Evolutionary conservation across 164 flowering plant genomes (phyloP).

Genomic region (Platanus orientalis): DNA sequence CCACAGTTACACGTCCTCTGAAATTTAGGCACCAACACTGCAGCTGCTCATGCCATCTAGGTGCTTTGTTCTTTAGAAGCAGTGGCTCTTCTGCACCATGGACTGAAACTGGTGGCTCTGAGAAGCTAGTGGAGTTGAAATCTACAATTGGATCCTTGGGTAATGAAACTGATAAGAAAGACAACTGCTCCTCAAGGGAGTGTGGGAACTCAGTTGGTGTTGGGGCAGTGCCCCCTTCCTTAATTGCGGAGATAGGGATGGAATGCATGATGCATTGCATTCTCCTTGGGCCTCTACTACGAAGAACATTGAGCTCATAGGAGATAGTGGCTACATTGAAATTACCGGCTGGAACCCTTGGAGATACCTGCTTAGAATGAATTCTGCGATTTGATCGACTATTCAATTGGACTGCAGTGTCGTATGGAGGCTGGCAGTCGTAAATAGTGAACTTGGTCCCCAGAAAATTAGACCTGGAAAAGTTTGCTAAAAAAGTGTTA

Average conservation of each 20-base stretch:
- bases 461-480: slow-evolving; percentile 80
- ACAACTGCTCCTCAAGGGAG: slow-evolving; percentile 30
- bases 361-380: slow-evolving; percentile 44
- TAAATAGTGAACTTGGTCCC: slow-evolving; percentile 77
- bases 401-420: slow-evolving; percentile 30
- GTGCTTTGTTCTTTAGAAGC: slow-evolving; percentile 67
- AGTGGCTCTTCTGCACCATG: slow-evolving; percentile 33
- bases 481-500: not conserved
- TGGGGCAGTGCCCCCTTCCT: slow-evolving; percentile 77
- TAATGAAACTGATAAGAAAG: slow-evolving; percentile 16
- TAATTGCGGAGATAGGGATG: slow-evolving; percentile 60
- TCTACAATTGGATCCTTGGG: slow-evolving; percentile 25
- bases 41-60: slow-evolving; percentile 87
- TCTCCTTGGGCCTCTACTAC: slow-evolving; percentile 83
- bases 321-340: slow-evolving; percentile 52
- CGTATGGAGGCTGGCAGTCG: slow-evolving; percentile 46
- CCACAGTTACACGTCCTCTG: slow-evolving; percentile 89
- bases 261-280: slow-evolving; percentile 74
- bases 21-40: slow-evolving; percentile 96
- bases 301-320: slow-evolving; percentile 78
- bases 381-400: slow-evolving; percentile 28
- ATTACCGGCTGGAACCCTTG: slow-evolving; percentile 38
- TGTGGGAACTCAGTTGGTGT: slow-evolving; percentile 49
- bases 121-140: slow-evolving; percentile 26
- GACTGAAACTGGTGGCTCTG: slow-evolving; percentile 20